These are phyloP conservation scores for Lachnellula subtilissima DNA, from an alignment of 2,329 filamentous ascomycete genomes.

Conservation along the genomic window DNA sequence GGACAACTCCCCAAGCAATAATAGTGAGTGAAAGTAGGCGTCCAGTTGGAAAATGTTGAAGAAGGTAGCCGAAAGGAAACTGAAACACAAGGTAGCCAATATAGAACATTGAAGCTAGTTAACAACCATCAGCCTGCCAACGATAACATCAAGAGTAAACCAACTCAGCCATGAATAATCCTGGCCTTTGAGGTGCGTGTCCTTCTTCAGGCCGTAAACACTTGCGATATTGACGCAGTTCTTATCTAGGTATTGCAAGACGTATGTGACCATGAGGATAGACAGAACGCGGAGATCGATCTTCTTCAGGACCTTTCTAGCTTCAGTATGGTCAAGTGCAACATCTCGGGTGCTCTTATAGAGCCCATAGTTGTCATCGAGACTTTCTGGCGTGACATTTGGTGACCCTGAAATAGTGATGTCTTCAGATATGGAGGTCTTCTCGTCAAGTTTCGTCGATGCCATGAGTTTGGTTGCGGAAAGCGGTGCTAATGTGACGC, in stretches of 20 bases:
- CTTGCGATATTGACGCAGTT: conserved; percentile 45
- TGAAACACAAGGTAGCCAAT: conserved; percentile 23
- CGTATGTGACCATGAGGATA: conserved; percentile 51
- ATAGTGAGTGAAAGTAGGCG: conserved; percentile 8
- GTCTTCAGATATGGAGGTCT: no score
- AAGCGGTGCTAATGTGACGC: no score
- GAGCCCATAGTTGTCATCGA: conserved; percentile 33
- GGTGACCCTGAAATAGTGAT: no score
- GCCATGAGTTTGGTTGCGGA: no score
- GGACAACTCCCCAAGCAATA: conserved; percentile 31
- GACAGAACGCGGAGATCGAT: conserved; percentile 52
- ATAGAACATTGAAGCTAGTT: conserved; percentile 34
- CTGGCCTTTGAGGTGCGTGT: conserved; percentile 42
- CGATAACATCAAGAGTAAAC: conserved; percentile 11
- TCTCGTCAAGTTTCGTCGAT: no score
- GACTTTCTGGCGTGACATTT: conserved; percentile 8
- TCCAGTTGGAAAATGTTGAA: conserved; percentile 25
- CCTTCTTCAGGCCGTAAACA: conserved; percentile 42
- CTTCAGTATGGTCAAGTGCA: conserved; percentile 19
- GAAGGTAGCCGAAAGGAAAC: conserved; percentile 22
- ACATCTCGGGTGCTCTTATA: conserved; percentile 25
- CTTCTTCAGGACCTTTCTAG: conserved; percentile 43
- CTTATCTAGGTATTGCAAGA: conserved; percentile 59
- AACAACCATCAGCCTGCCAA: conserved; percentile 31
- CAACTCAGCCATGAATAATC: conserved; percentile 35